Evolutionary conservation across 1,139 yeast genomes (phyloP), one percentile per base, ranked within the genome.

Genomic region (Geotrichum histeridarum): DNA sequence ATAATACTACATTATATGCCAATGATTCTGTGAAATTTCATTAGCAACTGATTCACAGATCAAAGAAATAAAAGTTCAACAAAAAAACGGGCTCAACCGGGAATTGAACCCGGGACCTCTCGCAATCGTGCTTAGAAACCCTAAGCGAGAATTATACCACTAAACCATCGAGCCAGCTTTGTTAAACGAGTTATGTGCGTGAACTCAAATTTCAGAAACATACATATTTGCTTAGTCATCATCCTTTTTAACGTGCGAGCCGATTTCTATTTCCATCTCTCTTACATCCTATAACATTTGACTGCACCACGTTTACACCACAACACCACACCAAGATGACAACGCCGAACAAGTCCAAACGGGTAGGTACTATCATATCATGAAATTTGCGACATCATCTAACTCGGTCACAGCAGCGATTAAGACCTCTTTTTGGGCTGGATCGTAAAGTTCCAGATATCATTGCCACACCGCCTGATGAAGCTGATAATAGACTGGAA

Each of bases 401-500:
- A 18, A 14, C 38, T 31, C 14, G 15, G 2, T n/a, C 17, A 18
- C 11, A 17, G 30, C 11, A 43, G 27, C 38, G 37, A 12, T 43
- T 32, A 6, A 31, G 38, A 31, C 47, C 36, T 11, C 38, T 43
- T 8, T 32, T 43, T n/a, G 47, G 47, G 37, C 27, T 43, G 38
- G 47, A 43, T 27, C 37, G 47, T 5, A 43, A 32, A 22, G 17
- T 27, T 7, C 44, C 44, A 4, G 42, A 39, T 9, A 18, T 22
- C 33, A 41, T 27, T 18, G 22, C 43, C n/a, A 41, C 43, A 14
- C 43, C 43, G 2, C 14, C 43, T 7, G 43, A 17, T 9, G 22
- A 38, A 38, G 30, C 15, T 9, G 47, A 32, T 27, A 37, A 14
- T 4, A 32, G 36, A n/a, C 18, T 42, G 18, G 36, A 32, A 14